Conservation (phyloP, 2,329 filamentous ascomycete species). For the Triangularia verruculosa region DNA sequence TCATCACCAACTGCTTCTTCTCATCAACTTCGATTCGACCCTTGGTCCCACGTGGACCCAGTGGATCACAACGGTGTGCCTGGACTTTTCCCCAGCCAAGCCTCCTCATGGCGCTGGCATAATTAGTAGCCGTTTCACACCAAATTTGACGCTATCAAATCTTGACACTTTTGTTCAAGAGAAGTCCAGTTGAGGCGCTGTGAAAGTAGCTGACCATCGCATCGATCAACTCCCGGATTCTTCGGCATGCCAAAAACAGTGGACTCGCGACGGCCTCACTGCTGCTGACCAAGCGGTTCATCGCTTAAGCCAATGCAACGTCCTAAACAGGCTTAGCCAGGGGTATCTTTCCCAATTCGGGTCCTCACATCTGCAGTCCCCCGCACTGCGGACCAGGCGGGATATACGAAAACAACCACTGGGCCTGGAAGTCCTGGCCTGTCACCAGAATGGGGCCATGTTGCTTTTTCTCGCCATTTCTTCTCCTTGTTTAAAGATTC, state of each 20-base stretch:
- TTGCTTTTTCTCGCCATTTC: neutral
- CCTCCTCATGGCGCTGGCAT: neutral
- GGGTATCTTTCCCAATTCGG: slow-evolving; percentile 8
- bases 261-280: neutral
- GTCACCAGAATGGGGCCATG: neutral
- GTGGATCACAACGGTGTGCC: neutral
- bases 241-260: neutral
- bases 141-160: neutral
- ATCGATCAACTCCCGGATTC: neutral
- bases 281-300: neutral
- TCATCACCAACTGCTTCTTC: neutral
- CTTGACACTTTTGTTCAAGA: neutral
- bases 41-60: neutral
- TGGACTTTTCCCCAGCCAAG: neutral
- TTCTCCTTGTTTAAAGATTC: neutral
- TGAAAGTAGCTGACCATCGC: neutral
- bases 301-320: slow-evolving; percentile 7
- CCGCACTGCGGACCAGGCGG: neutral
- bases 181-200: neutral
- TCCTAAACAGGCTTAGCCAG: slow-evolving; percentile 21
- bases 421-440: neutral
- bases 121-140: neutral
- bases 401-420: neutral
- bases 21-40: neutral
- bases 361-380: neutral